phyloP scores from a whole-genome alignment of 2,329 filamentous ascomycete species.

The Ophiostoma ulmi region DNA sequence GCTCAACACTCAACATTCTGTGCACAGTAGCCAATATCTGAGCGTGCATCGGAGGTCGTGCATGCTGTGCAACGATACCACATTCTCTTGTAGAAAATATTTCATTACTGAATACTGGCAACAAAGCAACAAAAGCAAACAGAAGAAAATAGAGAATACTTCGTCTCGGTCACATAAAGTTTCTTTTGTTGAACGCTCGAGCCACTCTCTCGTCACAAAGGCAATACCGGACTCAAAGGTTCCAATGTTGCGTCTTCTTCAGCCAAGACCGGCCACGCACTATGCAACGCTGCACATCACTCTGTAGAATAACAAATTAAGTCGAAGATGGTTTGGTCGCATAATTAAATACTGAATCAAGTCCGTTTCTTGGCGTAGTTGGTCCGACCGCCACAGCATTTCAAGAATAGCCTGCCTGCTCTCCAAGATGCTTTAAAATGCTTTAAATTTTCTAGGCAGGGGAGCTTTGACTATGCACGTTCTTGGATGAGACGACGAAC shows the following conservation, averaged over 20 bases:
- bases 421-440: too few relatives aligned
- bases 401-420: not conserved
- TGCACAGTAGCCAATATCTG: not conserved
- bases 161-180: too few relatives aligned
- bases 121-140: too few relatives aligned
- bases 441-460: not conserved
- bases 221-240: not conserved
- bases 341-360: not conserved
- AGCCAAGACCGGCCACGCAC: not conserved
- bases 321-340: not conserved
- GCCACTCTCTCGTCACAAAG: not conserved
- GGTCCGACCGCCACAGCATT: too few relatives aligned
- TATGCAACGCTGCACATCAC: not conserved
- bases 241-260: not conserved
- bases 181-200: not conserved
- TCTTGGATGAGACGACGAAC: not conserved
- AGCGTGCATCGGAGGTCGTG: conserved; percentile 9
- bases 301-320: not conserved
- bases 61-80: not conserved
- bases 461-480: not conserved
- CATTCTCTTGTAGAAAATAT: not conserved
- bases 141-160: too few relatives aligned
- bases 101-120: too few relatives aligned
- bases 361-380: not conserved
- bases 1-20: too few relatives aligned